phyloP scores from a whole-genome alignment of 2,329 filamentous ascomycete species.

The Aciculosporium take region DNA sequence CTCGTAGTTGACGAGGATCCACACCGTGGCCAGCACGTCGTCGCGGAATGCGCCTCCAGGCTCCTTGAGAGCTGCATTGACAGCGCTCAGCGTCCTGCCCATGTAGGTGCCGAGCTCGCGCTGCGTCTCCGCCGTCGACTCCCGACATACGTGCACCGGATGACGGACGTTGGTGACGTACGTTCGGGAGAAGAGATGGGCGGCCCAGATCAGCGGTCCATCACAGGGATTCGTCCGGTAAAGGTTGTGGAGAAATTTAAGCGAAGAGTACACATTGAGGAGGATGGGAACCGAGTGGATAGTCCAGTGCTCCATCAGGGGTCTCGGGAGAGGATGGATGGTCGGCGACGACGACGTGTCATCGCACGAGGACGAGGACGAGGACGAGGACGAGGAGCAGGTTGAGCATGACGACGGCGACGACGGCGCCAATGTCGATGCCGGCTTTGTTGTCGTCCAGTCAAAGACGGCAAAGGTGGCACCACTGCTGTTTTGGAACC shows the following conservation, averaged over 20 bases:
- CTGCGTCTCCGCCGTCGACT: constrained; percentile 14
- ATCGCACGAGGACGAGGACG: neutral
- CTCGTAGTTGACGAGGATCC: constrained; percentile 27
- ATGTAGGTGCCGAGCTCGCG: constrained; percentile 22
- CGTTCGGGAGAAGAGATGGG: constrained; percentile 26
- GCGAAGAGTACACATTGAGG: constrained; percentile 21
- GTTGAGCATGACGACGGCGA: neutral
- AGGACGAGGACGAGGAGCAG: neutral
- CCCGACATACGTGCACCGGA: constrained; percentile 16
- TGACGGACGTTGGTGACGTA: constrained; percentile 24
- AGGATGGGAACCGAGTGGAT: constrained; percentile 24
- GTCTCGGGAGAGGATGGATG: constrained; percentile 9
- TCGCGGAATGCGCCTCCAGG: constrained; percentile 17
- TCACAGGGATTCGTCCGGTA: constrained; percentile 14
- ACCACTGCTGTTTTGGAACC: constrained; percentile 3
- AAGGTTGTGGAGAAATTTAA: constrained; percentile 20
- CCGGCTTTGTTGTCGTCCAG: neutral
- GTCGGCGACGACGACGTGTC: constrained; percentile 4
- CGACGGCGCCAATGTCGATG: neutral
- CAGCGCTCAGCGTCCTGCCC: constrained; percentile 22
- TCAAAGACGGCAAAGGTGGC: constrained; percentile 5
- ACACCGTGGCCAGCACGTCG: constrained; percentile 25
- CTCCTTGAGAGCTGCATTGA: constrained; percentile 23
- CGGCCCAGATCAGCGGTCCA: constrained; percentile 24
- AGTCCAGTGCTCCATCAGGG: constrained; percentile 24